A percentile compares a stretch with the other conserved stretches of the same genome.
Conservation (phyloP, 352 stramenopile genomes). For the Pythium angustatum region DNA sequence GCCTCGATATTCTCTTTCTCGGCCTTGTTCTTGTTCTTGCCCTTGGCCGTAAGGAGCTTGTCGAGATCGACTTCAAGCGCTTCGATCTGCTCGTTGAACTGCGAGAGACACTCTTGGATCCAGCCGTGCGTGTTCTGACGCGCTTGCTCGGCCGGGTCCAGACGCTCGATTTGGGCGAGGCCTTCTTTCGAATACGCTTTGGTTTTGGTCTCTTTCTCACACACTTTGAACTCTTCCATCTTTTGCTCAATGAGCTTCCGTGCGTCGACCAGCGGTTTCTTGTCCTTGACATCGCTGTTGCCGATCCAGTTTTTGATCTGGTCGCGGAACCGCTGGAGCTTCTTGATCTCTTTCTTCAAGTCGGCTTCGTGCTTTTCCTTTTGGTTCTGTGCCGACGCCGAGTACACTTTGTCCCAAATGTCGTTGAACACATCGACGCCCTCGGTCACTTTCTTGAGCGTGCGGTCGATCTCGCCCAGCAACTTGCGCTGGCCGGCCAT, state of each 20-base stretch:
- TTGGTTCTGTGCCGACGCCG: slow-evolving; percentile 95
- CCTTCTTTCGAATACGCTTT: slow-evolving; percentile 99
- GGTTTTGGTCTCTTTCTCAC: slow-evolving; percentile 99
- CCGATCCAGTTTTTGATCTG: slow-evolving; percentile 99
- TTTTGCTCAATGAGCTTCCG: slow-evolving; percentile 97
- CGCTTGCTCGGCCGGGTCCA: slow-evolving; percentile 89
- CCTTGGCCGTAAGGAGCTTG: slow-evolving; percentile 83
- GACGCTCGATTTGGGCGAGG: slow-evolving; percentile 91
- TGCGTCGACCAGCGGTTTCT: slow-evolving; percentile 85
- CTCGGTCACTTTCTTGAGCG: slow-evolving; percentile 99
- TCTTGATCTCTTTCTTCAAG: slow-evolving; percentile 99
- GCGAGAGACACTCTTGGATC: slow-evolving; percentile 80
- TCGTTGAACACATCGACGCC: slow-evolving; percentile 99
- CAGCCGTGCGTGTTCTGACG: slow-evolving; percentile 79
- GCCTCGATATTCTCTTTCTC: slow-evolving; percentile 92
- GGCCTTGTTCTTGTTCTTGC: slow-evolving; percentile 94
- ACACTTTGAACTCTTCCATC: slow-evolving; percentile 99
- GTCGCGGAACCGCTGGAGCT: slow-evolving; percentile 97
- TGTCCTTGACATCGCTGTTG: slow-evolving; percentile 98
- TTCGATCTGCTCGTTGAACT: slow-evolving; percentile 91
- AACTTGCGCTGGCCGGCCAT: slow-evolving; percentile 88
- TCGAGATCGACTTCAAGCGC: slow-evolving; percentile 82
- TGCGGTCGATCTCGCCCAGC: slow-evolving; percentile 97
- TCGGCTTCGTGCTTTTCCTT: slow-evolving; percentile 99
- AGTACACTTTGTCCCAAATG: slow-evolving; percentile 99